These are phyloP conservation scores for Pseudocercospora eumusae DNA, from an alignment of 2,329 filamentous ascomycete genomes.

Conservation along the genomic window DNA sequence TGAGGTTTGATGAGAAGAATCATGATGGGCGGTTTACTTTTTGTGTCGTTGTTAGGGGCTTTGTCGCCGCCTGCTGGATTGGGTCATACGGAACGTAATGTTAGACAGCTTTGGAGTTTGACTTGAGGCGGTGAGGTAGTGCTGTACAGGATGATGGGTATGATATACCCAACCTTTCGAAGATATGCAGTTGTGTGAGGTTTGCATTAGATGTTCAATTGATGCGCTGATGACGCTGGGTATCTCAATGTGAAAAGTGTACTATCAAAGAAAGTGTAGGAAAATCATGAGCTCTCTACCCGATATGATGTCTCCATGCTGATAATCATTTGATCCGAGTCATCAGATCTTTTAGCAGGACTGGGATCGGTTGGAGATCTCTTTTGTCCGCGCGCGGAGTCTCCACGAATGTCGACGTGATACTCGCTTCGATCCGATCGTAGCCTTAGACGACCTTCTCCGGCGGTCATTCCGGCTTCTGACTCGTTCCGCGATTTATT, in stretches of 20 bases:
- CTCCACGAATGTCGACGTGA: constrained; percentile 8
- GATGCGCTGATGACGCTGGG: neutral
- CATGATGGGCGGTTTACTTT: constrained; percentile 50
- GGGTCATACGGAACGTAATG: constrained; percentile 18
- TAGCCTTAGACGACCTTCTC: neutral
- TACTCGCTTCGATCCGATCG: constrained; percentile 15
- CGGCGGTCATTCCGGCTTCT: neutral
- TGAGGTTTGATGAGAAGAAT: constrained; percentile 59
- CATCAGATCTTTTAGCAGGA: constrained; percentile 20
- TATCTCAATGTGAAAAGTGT: neutral
- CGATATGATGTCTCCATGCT: constrained; percentile 26
- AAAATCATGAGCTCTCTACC: constrained; percentile 21
- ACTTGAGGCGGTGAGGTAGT: constrained; percentile 36
- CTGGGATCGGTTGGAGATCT: constrained; percentile 4
- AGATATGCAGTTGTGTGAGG: no score
- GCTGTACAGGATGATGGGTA: neutral
- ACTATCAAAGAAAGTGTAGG: no score
- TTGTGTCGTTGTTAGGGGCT: constrained; percentile 55
- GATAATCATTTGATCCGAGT: constrained; percentile 28
- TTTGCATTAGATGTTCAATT: no score
- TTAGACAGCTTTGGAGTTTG: constrained; percentile 59
- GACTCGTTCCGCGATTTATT: constrained; percentile 19
- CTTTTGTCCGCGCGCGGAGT: neutral
- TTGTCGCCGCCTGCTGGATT: constrained; percentile 51
- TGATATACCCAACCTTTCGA: no score